These are phyloP conservation scores for Metschnikowia koreensis DNA, from an alignment of 805 yeast species.

Conservation along the genomic window DNA sequence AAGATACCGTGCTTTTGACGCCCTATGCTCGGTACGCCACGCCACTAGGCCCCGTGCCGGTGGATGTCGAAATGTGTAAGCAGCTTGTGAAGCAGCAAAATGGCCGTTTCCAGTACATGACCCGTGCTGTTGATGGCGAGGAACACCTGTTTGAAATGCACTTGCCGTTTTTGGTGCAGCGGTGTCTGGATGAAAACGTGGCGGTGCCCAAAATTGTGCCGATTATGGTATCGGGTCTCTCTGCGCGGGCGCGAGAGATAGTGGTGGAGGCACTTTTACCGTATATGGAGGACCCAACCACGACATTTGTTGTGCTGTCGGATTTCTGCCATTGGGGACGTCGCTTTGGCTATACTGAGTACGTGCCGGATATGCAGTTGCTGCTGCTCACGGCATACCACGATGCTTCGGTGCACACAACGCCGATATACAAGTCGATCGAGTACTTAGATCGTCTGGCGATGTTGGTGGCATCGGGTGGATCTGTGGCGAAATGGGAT, in stretches of 20 bases:
- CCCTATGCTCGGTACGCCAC: slow-evolving; percentile 62
- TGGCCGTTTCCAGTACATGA: slow-evolving; percentile 54
- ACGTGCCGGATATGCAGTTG: slow-evolving; percentile 20
- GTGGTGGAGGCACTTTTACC: slow-evolving; percentile 52
- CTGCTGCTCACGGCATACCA: slow-evolving; percentile 4
- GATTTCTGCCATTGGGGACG: slow-evolving; percentile 94
- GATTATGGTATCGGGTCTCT: slow-evolving; percentile 69
- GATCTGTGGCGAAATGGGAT: slow-evolving; percentile 60
- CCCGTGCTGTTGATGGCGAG: slow-evolving; percentile 60
- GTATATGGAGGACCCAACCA: slow-evolving; percentile 50
- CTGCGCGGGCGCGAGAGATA: slow-evolving; percentile 39
- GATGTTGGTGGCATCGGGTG: slow-evolving; percentile 58
- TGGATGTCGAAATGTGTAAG: slow-evolving; percentile 52
- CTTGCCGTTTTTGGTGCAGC: slow-evolving; percentile 65
- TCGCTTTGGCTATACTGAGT: slow-evolving; percentile 44
- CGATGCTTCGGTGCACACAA: slow-evolving; percentile 7
- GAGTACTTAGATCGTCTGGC: slow-evolving; percentile 70
- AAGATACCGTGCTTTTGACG: slow-evolving; percentile 54
- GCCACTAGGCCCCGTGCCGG: slow-evolving; percentile 73
- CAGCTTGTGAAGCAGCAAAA: slow-evolving; percentile 27
- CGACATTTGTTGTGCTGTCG: slow-evolving; percentile 76
- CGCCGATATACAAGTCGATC: slow-evolving; percentile 69
- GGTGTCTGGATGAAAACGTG: slow-evolving; percentile 34
- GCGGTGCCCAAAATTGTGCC: slow-evolving; percentile 63
- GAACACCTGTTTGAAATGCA: slow-evolving; percentile 98